Percentiles rank a stretch among this genome's conserved stretches.
Conservation (phyloP, 768 basidiomycete species). For the Lentinus tigrinus region DNA sequence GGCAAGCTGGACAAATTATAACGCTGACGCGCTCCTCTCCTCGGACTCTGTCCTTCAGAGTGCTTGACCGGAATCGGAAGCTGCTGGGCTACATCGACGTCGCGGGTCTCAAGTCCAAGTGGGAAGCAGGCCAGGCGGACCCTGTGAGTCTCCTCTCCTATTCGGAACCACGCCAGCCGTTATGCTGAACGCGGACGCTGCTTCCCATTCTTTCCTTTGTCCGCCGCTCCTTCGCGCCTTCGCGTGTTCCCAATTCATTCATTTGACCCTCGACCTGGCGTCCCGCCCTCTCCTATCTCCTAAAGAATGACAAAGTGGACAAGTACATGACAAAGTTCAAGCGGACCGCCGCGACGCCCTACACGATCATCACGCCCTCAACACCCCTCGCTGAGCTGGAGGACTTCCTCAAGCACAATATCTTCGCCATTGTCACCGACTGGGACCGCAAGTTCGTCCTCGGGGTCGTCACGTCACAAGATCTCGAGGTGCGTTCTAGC, state of each 20-base stretch:
- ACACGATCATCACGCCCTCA: slow-evolving; percentile 77
- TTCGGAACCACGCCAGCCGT: not conserved
- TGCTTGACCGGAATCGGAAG: slow-evolving; percentile 67
- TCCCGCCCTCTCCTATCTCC: not conserved
- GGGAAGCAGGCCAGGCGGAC: slow-evolving; percentile 70
- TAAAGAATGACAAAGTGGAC: slow-evolving; percentile 67
- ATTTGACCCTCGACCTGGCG: too few relatives aligned
- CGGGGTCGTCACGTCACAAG: slow-evolving; percentile 74
- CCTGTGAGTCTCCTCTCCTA: slow-evolving; percentile 51
- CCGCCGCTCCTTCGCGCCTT: not conserved
- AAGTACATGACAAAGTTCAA: slow-evolving; percentile 75
- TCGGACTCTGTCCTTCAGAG: slow-evolving; percentile 40
- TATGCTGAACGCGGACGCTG: slow-evolving; percentile 8
- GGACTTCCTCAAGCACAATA: slow-evolving; percentile 65
- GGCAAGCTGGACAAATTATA: not conserved
- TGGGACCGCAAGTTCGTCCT: slow-evolving; percentile 77
- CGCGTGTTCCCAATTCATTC: not conserved
- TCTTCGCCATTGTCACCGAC: slow-evolving; percentile 88
- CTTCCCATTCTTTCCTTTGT: too few relatives aligned
- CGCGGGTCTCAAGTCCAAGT: slow-evolving; percentile 67
- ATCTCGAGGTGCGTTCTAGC: slow-evolving; percentile 48
- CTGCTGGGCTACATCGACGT: slow-evolving; percentile 88
- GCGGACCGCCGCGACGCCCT: slow-evolving; percentile 57
- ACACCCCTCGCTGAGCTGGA: slow-evolving; percentile 83
- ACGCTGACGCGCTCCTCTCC: not conserved